A percentile compares a stretch with the other conserved stretches of the same genome.
These are phyloP conservation scores for Ascodesmis nigricans DNA, from an alignment of 495 filamentous ascomycete species.

Conservation along the genomic window DNA sequence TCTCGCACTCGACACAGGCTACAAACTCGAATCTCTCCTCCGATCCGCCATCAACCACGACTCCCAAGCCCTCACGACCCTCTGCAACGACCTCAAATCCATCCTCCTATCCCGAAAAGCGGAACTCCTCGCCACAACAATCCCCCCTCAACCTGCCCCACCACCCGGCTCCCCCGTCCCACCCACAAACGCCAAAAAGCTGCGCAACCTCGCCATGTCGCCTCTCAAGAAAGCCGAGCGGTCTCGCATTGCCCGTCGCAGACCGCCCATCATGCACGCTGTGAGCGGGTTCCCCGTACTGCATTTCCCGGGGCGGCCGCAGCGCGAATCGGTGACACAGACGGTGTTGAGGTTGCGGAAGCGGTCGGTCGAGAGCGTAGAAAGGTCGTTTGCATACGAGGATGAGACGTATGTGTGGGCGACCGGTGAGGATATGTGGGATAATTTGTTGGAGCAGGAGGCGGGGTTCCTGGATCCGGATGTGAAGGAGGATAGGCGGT, in stretches of 20 bases:
- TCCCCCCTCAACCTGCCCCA: slow-evolving; percentile 8
- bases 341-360: too few species aligned
- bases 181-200: slow-evolving; percentile 3
- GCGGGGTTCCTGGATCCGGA: too few species aligned
- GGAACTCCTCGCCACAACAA: too few species aligned
- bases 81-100: too few species aligned
- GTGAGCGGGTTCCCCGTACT: slow-evolving; percentile 12
- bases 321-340: slow-evolving; percentile 2
- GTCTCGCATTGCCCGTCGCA: background rate
- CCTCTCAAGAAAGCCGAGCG: background rate
- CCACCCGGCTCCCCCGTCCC: slow-evolving; percentile 9
- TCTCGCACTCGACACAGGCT: background rate
- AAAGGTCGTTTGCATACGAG: too few species aligned
- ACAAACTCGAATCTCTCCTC: slow-evolving; percentile 1
- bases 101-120: too few species aligned
- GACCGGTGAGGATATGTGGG: too few species aligned
- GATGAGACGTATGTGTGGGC: too few species aligned
- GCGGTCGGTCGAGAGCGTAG: too few species aligned
- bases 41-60: slow-evolving; percentile 8
- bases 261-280: slow-evolving; percentile 3
- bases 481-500: too few species aligned
- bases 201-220: background rate
- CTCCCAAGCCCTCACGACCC: slow-evolving; percentile 3
- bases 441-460: background rate
- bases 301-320: slow-evolving; percentile 9